These are phyloP conservation scores for Hansenula sp. DNA, from an alignment of 1,139 yeast genomes.

Conservation along the genomic window DNA sequence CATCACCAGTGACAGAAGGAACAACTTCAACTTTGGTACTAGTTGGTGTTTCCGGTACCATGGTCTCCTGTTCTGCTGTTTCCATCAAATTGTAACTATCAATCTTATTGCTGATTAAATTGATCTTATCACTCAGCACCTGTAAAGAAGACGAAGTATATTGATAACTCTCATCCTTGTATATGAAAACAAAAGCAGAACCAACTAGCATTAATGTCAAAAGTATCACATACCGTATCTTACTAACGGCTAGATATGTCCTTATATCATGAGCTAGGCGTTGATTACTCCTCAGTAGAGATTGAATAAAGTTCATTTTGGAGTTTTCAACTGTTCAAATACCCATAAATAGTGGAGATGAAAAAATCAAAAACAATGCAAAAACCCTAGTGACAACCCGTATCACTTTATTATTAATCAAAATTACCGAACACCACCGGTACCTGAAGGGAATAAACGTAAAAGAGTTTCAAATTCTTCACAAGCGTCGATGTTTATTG, in stretches of 20 bases:
- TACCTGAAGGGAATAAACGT: too few species aligned
- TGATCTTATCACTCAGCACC: conserved; percentile 8
- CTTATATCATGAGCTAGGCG: not conserved
- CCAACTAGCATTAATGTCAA: not conserved
- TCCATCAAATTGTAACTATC: conserved; percentile 11
- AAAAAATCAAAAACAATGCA: too few species aligned
- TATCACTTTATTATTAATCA: too few species aligned
- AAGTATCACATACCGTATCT: not conserved
- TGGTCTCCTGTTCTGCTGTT: conserved; percentile 3
- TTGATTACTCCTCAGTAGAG: not conserved
- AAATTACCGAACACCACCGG: too few species aligned
- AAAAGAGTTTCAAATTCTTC: too few species aligned
- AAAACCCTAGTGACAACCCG: too few species aligned
- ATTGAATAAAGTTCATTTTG: not conserved
- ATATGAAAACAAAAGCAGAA: not conserved
- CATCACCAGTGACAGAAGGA: not conserved
- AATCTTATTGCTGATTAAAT: conserved; percentile 7
- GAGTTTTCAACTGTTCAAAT: not conserved
- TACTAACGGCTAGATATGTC: not conserved
- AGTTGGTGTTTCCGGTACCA: conserved; percentile 2
- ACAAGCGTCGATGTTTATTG: too few species aligned
- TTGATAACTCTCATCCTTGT: conserved; percentile 6
- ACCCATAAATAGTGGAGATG: too few species aligned
- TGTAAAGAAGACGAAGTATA: conserved; percentile 9
- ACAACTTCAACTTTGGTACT: not conserved